These are phyloP conservation scores for Nothophytophthora sp. DNA, from an alignment of 352 stramenopile genomes.

Conservation along the genomic window DNA sequence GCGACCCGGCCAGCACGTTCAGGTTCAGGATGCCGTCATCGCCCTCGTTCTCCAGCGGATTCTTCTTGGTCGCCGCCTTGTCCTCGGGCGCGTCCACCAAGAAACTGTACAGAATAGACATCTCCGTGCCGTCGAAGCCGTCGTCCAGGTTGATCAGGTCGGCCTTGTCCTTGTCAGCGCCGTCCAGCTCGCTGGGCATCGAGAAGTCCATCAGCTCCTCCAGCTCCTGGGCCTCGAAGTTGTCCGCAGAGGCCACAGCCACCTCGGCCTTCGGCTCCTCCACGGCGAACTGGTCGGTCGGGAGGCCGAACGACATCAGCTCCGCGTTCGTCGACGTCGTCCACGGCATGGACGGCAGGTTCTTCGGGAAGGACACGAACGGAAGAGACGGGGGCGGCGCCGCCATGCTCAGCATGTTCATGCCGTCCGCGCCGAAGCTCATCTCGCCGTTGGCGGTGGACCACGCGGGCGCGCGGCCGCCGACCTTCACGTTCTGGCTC, in stretches of 20 bases:
- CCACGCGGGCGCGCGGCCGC: constrained; percentile 21
- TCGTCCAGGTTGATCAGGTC: constrained; percentile 78
- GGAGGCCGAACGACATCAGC: constrained; percentile 41
- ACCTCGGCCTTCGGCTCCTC: constrained; percentile 39
- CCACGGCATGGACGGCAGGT: constrained; percentile 65
- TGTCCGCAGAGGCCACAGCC: constrained; percentile 16
- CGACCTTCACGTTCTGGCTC: constrained; percentile 30
- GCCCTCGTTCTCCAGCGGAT: constrained; percentile 36
- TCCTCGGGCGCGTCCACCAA: constrained; percentile 76
- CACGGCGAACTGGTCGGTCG: constrained; percentile 36
- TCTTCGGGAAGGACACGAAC: constrained; percentile 69
- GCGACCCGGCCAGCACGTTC: constrained; percentile 64
- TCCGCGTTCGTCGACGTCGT: constrained; percentile 25
- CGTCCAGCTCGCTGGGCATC: constrained; percentile 59
- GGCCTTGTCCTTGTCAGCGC: constrained; percentile 67
- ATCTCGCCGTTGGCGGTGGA: constrained; percentile 28
- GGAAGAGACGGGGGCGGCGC: constrained; percentile 57
- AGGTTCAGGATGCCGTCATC: constrained; percentile 81
- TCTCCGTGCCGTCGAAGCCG: constrained; percentile 84
- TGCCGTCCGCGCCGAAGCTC: constrained; percentile 34
- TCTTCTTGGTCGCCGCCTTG: constrained; percentile 46
- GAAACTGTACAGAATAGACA: constrained; percentile 89
- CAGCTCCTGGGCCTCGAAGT: constrained; percentile 69
- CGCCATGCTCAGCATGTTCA: constrained; percentile 68
- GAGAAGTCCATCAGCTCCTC: constrained; percentile 80